Base-by-base conservation (phyloP, 2,329 filamentous ascomycete genomes). In the Cryphonectria radicalis region DNA sequence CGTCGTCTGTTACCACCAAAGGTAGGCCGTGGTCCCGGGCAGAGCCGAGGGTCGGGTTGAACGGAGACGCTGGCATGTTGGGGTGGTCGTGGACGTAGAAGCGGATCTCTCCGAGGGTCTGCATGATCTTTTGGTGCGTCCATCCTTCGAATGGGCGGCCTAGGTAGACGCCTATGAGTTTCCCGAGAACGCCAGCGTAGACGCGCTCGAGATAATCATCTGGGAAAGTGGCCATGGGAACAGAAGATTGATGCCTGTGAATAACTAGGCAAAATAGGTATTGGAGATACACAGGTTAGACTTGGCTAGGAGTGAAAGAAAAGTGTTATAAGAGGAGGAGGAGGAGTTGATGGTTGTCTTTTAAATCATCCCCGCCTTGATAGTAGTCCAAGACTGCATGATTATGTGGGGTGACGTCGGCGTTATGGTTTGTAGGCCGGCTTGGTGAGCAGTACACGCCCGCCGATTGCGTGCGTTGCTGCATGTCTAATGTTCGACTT, bases 181-280 rank as follows among this genome's bases (percentile, higher is more conserved):
- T 82, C 0, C 80, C 80, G 8, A 82, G 76, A 4, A 82, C 80
- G 37, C 80, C 80, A n/a, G 80, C 80, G 70, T 82, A 81, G 35
- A 80, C 78, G 14, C 76, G 77, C 32, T 80, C 75, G 0, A 80
- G 75, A 67, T 81, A 81, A 55, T 80, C 77, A 17, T 46, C 35
- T 28, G 72, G 72, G 35, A 74, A 59, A 1, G 25, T 17, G 5
- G 55, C 55, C 55, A 59, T 59, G 43, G 43, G 19, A 22, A 7
- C 17, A 50, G 4, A 19, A 19, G 43, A 22, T 43, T 19, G 43
- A 22, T 8, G 43, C 6, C 14, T 43, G 13, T 43, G 42, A 17
- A 43, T 13, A 8, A 3, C 11, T 42, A 7, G 10, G 40, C 10
- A 14, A 8, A 42, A 43, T 13, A 43, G 14, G 10, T 13, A 40